Evolutionary conservation across 192 early-diverging fungal species (phyloP).

Genomic region (Coemansia sp.): DNA sequence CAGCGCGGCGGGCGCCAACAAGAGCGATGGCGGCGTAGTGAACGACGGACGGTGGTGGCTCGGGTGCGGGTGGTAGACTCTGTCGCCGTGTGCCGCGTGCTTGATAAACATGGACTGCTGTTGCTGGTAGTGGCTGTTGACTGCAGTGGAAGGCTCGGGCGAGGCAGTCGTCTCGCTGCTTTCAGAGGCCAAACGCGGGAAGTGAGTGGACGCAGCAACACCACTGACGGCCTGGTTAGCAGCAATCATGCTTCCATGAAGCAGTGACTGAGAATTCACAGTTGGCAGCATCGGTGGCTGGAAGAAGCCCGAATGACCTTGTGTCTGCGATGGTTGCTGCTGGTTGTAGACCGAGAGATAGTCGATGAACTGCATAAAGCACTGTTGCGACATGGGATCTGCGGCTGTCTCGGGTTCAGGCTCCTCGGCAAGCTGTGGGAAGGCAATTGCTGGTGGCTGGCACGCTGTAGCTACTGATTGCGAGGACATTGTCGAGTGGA

Average conservation of each 20-base stretch:
- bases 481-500: background rate
- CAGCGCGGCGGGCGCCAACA: conserved; percentile 2
- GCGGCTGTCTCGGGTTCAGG: conserved; percentile 3
- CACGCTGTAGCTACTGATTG: background rate
- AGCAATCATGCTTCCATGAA: conserved; percentile 10
- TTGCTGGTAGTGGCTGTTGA: conserved; percentile 3
- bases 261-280: background rate
- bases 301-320: background rate
- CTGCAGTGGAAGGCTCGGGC: conserved; percentile 30
- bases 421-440: conserved; percentile 47
- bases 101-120: conserved; percentile 3
- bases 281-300: conserved; percentile 14
- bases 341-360: conserved; percentile 43
- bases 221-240: conserved; percentile 8
- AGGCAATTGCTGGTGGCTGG: conserved; percentile 18
- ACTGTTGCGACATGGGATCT: conserved; percentile 37
- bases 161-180: conserved; percentile 46
- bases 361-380: conserved; percentile 54
- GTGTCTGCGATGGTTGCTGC: conserved; percentile 11
- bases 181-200: conserved; percentile 38
- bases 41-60: conserved; percentile 12
- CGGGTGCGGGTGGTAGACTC: conserved; percentile 8
- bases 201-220: conserved; percentile 13
- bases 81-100: background rate
- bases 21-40: conserved; percentile 10